Evolutionary conservation across 345 rosid genomes (phyloP).

Genomic region (Clarkia xantiana): DNA sequence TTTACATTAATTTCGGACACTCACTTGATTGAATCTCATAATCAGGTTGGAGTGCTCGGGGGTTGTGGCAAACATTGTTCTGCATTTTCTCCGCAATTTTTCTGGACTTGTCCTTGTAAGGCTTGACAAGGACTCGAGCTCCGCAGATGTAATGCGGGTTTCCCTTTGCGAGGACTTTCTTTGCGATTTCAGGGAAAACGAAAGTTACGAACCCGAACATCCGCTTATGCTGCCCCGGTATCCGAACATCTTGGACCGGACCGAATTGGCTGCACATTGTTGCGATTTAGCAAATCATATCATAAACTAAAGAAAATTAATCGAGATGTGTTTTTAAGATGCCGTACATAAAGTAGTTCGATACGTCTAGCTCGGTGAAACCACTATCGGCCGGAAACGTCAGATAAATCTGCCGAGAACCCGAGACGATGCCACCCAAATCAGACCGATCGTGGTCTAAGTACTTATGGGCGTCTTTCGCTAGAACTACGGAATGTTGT

Average conservation of each 20-base stretch:
- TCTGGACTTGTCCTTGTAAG: conserved; percentile 87
- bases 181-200: conserved; percentile 49
- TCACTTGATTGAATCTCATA: conserved; percentile 46
- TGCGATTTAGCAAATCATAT: background rate
- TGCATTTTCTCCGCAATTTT: conserved; percentile 42
- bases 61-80: conserved; percentile 24
- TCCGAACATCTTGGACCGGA: conserved; percentile 86
- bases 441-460: conserved; percentile 50
- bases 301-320: background rate
- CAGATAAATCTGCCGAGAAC: conserved; percentile 81
- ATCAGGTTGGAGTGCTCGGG: conserved; percentile 42
- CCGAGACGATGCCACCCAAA: conserved; percentile 40
- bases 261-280: conserved; percentile 57
- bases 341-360: conserved; percentile 55
- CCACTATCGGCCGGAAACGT: conserved; percentile 92
- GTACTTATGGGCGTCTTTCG: conserved; percentile 66
- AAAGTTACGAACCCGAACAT: conserved; percentile 97
- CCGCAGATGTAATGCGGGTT: conserved; percentile 89
- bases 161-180: conserved; percentile 58
- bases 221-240: conserved; percentile 85
- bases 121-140: conserved; percentile 97
- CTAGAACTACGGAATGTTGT: conserved; percentile 77
- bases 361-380: conserved; percentile 76
- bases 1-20: conserved; percentile 1
- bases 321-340: background rate